Percentiles rank a stretch among this genome's conserved stretches.
phyloP scores from a whole-genome alignment of 2,329 filamentous ascomycete genomes.

The Xylaria sp. region DNA sequence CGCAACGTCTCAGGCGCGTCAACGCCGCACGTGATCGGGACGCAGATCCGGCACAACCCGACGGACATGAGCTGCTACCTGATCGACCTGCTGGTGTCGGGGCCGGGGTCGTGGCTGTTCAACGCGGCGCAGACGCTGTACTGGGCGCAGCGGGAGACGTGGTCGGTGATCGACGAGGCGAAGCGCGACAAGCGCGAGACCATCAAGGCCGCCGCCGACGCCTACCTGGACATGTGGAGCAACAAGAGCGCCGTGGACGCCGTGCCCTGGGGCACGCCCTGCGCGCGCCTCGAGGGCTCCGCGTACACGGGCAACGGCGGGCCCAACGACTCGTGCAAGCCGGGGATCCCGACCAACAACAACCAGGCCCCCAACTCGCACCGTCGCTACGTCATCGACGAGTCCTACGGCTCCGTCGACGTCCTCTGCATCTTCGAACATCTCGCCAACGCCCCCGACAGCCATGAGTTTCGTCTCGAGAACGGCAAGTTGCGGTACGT shows the following conservation, averaged over 20 bases:
- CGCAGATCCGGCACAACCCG: constrained; percentile 49
- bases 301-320: constrained; percentile 44
- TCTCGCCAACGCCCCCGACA: constrained; percentile 45
- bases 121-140: constrained; percentile 50
- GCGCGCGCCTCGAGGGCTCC: constrained; percentile 47
- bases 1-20: constrained; percentile 36
- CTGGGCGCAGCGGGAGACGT: constrained; percentile 48
- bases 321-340: constrained; percentile 45
- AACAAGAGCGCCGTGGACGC: constrained; percentile 45
- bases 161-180: constrained; percentile 46
- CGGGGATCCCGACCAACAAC: constrained; percentile 45
- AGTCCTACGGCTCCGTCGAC: constrained; percentile 45
- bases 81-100: constrained; percentile 50
- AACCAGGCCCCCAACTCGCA: constrained; percentile 45
- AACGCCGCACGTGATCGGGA: constrained; percentile 48
- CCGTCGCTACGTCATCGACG: constrained; percentile 49
- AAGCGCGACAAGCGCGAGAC: constrained; percentile 44
- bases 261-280: constrained; percentile 52
- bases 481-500: constrained; percentile 46
- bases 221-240: constrained; percentile 52
- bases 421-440: constrained; percentile 48
- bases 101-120: constrained; percentile 52
- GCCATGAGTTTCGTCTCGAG: constrained; percentile 48
- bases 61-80: constrained; percentile 43
- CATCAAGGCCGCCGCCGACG: constrained; percentile 50